These are phyloP conservation scores for Fusarium longipes DNA, from an alignment of 2,329 filamentous ascomycete species.

Conservation along the genomic window DNA sequence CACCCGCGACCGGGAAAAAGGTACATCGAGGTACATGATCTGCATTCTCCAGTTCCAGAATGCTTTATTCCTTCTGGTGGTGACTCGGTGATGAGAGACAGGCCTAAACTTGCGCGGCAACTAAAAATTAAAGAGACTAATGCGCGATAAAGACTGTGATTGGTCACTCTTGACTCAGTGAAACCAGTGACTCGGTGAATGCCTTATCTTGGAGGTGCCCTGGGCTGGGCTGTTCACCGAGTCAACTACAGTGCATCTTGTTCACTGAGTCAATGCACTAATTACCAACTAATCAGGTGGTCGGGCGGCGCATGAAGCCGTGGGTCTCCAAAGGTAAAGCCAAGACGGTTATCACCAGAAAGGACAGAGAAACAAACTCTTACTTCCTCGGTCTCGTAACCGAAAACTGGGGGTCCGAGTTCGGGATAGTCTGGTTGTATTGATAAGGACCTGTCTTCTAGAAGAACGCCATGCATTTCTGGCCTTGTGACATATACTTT, in stretches of 20 bases:
- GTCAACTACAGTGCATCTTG: conserved; percentile 19
- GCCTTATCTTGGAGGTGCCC: conserved; percentile 17
- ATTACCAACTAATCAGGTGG: conserved; percentile 21
- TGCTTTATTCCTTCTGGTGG: neutral
- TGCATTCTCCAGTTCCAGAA: conserved; percentile 4
- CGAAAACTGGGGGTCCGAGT: conserved; percentile 28
- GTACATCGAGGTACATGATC: conserved; percentile 30
- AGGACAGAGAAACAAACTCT: too few species aligned
- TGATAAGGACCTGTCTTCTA: conserved; percentile 12
- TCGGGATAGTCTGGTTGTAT: conserved; percentile 6
- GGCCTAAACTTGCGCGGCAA: conserved; percentile 13
- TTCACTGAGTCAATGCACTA: conserved; percentile 34
- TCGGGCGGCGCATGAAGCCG: conserved; percentile 16
- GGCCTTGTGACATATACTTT: conserved; percentile 11
- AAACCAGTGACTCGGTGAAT: conserved; percentile 39
- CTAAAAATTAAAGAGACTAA: conserved; percentile 7
- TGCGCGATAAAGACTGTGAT: conserved; percentile 24
- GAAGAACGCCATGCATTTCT: conserved; percentile 7
- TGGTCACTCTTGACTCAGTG: conserved; percentile 33
- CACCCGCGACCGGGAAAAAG: conserved; percentile 24
- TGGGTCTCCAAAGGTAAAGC: neutral
- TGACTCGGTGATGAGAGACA: conserved; percentile 23
- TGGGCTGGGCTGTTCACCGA: conserved; percentile 26
- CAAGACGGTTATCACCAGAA: conserved; percentile 22
- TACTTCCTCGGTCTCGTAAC: conserved; percentile 21